Conservation (phyloP, 305 asterid species). For the Nicotiana rustica region DNA sequence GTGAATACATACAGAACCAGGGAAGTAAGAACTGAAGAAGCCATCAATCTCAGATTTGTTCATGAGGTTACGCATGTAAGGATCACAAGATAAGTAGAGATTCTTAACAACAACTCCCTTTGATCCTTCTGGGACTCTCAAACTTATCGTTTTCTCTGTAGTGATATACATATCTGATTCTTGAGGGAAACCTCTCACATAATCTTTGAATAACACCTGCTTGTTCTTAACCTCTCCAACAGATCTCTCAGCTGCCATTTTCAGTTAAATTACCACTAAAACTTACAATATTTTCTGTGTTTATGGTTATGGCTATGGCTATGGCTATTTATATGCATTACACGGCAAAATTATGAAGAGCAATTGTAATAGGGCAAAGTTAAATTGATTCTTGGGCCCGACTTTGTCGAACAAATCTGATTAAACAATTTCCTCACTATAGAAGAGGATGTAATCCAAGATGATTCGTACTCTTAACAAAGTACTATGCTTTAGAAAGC, state of each 20-base stretch:
- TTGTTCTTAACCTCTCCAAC: conserved; percentile 14
- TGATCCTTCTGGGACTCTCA: conserved; percentile 34
- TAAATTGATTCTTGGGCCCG: too few species aligned
- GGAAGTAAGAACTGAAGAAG: neutral
- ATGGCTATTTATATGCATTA: too few species aligned
- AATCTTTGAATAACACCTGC: conserved; percentile 27
- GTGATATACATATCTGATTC: conserved; percentile 38
- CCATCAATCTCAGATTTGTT: neutral
- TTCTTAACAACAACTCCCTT: conserved; percentile 39
- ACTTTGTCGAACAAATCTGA: too few species aligned
- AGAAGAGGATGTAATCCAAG: too few species aligned
- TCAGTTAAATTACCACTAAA: too few species aligned
- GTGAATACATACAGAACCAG: conserved; percentile 1
- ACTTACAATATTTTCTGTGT: too few species aligned
- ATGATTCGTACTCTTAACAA: too few species aligned
- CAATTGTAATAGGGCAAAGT: too few species aligned
- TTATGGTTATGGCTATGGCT: too few species aligned
- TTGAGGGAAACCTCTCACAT: conserved; percentile 32
- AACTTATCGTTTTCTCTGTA: conserved; percentile 17
- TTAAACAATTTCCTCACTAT: too few species aligned
- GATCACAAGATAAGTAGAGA: conserved; percentile 45
- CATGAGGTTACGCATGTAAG: conserved; percentile 39
- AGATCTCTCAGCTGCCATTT: neutral
- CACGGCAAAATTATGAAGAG: too few species aligned
- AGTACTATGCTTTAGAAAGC: too few species aligned